Evolutionary conservation across 495 filamentous ascomycete genomes (phyloP).

Genomic region (Penicillium arizonense): DNA sequence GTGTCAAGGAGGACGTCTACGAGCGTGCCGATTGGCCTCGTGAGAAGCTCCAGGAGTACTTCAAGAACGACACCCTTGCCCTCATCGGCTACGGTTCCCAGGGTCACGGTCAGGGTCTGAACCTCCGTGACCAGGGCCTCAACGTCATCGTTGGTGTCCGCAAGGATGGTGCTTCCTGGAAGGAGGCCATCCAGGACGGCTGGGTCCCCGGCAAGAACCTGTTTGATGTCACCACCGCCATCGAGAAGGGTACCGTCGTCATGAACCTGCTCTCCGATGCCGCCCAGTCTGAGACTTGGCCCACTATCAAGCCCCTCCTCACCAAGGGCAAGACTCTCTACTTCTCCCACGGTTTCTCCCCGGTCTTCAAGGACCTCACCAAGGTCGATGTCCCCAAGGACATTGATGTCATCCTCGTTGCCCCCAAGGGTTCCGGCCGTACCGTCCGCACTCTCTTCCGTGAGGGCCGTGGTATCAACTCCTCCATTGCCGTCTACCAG

Average conservation of each 20-base stretch:
- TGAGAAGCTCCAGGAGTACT: slow-evolving; percentile 98
- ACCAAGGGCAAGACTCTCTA: slow-evolving; percentile 99
- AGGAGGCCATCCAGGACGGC: slow-evolving; percentile 93
- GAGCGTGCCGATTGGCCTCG: slow-evolving; percentile 98
- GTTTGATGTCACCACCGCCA: slow-evolving; percentile 95
- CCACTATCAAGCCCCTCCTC: slow-evolving; percentile 92
- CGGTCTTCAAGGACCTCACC: slow-evolving; percentile 98
- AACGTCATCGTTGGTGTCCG: slow-evolving; percentile 98
- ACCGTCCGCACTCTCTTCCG: slow-evolving; percentile 97
- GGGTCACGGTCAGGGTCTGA: slow-evolving; percentile 97
- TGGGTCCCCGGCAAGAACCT: slow-evolving; percentile 98
- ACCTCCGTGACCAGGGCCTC: slow-evolving; percentile 97
- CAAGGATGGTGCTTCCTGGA: slow-evolving; percentile 97
- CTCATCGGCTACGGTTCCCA: slow-evolving; percentile 99
- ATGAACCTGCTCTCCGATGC: slow-evolving; percentile 99
- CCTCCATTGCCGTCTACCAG: slow-evolving; percentile 96
- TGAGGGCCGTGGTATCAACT: slow-evolving; percentile 99
- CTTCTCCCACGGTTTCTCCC: slow-evolving; percentile 99
- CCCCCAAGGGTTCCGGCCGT: slow-evolving; percentile 97
- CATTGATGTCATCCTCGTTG: slow-evolving; percentile 98
- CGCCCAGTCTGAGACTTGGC: slow-evolving; percentile 98
- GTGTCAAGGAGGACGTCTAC: slow-evolving; percentile 86
- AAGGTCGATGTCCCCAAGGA: slow-evolving; percentile 94
- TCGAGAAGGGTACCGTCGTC: slow-evolving; percentile 87
- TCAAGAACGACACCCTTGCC: slow-evolving; percentile 99